phyloP scores from a whole-genome alignment of 2,329 filamentous ascomycete species.

The Talaromyces islandicus region DNA sequence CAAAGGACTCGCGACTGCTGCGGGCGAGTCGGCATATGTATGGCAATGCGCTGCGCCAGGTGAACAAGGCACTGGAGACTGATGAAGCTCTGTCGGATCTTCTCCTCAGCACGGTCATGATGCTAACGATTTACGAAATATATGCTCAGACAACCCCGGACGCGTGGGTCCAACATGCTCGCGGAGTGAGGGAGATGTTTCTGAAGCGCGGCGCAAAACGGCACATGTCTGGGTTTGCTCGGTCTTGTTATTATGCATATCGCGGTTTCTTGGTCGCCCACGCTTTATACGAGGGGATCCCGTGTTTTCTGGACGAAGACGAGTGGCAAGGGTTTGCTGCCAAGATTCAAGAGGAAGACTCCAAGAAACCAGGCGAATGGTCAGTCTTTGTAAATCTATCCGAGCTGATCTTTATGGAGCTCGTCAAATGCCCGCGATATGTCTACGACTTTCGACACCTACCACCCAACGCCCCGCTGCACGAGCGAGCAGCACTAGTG shows the following conservation, averaged over 20 bases:
- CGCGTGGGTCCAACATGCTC: slow-evolving; percentile 32
- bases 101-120: slow-evolving; percentile 28
- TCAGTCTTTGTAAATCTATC: slow-evolving; percentile 24
- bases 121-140: slow-evolving; percentile 32
- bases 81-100: slow-evolving; percentile 25
- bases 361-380: slow-evolving; percentile 15
- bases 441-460: slow-evolving; percentile 12
- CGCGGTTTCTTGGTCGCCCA: slow-evolving; percentile 30
- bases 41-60: slow-evolving; percentile 21
- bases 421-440: slow-evolving; percentile 22
- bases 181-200: slow-evolving; percentile 29
- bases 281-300: slow-evolving; percentile 24
- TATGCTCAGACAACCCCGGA: slow-evolving; percentile 29
- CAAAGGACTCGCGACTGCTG: slow-evolving; percentile 19
- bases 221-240: slow-evolving; percentile 29
- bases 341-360: slow-evolving; percentile 10
- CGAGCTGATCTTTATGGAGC: slow-evolving; percentile 23
- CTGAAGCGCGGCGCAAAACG: slow-evolving; percentile 25
- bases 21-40: slow-evolving; percentile 23
- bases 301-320: slow-evolving; percentile 30
- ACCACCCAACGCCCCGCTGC: slow-evolving; percentile 1
- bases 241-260: slow-evolving; percentile 29
- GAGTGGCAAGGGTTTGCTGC: slow-evolving; percentile 26
- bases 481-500: slow-evolving; percentile 2
- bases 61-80: slow-evolving; percentile 26